phyloP scores from a whole-genome alignment of 352 stramenopile species.

The Pythium guiyangense region DNA sequence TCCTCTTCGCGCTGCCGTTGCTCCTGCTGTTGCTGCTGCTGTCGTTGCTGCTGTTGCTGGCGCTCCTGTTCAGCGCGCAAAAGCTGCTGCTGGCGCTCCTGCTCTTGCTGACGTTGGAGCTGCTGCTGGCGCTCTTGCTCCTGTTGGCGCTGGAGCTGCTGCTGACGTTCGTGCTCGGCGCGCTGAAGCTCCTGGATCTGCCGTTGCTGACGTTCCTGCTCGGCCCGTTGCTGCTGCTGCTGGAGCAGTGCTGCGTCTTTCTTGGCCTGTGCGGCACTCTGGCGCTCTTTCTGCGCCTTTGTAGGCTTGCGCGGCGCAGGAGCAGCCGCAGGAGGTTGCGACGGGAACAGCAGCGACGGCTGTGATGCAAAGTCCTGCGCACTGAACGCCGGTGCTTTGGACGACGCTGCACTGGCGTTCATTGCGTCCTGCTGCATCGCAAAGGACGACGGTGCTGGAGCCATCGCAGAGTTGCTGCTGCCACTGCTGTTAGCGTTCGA shows the following conservation, averaged over 20 bases:
- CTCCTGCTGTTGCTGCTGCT: conserved; percentile 12
- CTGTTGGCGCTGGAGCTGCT: conserved; percentile 3
- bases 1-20: conserved; percentile 22
- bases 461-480: not conserved
- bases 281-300: not conserved
- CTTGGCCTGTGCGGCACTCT: not conserved
- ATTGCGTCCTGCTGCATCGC: too few species aligned
- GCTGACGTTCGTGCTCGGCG: not conserved
- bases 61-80: conserved; percentile 2
- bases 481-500: not conserved
- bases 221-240: conserved; percentile 1
- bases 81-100: conserved; percentile 1
- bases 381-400: too few species aligned
- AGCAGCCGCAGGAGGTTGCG: not conserved
- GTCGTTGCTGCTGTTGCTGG: conserved; percentile 10
- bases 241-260: conserved; percentile 4
- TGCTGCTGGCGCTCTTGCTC: not conserved
- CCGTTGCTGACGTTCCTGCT: not conserved
- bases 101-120: not conserved
- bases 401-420: too few species aligned
- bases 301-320: not conserved
- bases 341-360: not conserved
- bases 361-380: too few species aligned
- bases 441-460: too few species aligned
- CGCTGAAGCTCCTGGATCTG: not conserved